A percentile compares a stretch with the other conserved stretches of the same genome.
phyloP scores from a whole-genome alignment of 441 rosid genomes.

The Populus hybrid region DNA sequence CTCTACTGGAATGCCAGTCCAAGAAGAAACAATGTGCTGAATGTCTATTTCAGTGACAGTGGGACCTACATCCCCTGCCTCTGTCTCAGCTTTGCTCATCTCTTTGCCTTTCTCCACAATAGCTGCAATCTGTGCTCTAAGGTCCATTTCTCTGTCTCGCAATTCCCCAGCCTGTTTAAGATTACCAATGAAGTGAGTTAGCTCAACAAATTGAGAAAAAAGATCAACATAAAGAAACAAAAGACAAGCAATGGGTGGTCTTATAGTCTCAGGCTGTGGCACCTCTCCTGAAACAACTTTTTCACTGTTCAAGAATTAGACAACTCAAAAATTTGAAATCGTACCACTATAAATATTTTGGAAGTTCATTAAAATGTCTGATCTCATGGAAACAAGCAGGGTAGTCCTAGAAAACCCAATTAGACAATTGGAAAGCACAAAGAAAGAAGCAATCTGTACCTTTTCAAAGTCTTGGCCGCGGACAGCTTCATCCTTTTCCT shows the following conservation, averaged over 20 bases:
- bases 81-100: conserved; percentile 89
- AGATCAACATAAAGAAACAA: not conserved
- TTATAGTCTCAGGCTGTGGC: not conserved
- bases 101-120: conserved; percentile 91
- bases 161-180: conserved; percentile 82
- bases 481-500: conserved; percentile 96
- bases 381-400: not conserved
- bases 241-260: not conserved
- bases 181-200: conserved; percentile 1
- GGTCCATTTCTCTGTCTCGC: conserved; percentile 94
- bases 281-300: not conserved
- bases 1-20: conserved; percentile 99
- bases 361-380: not conserved
- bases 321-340: not conserved
- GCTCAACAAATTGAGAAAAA: not conserved
- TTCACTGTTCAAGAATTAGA: not conserved
- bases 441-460: conserved; percentile 35
- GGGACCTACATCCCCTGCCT: conserved; percentile 88
- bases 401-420: not conserved
- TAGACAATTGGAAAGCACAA: not conserved
- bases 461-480: conserved; percentile 96
- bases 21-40: conserved; percentile 87
- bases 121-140: conserved; percentile 81
- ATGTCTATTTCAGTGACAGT: conserved; percentile 80
- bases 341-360: not conserved